phyloP scores from a whole-genome alignment of 2,329 filamentous ascomycete genomes.

The Alternaria infectoria region DNA sequence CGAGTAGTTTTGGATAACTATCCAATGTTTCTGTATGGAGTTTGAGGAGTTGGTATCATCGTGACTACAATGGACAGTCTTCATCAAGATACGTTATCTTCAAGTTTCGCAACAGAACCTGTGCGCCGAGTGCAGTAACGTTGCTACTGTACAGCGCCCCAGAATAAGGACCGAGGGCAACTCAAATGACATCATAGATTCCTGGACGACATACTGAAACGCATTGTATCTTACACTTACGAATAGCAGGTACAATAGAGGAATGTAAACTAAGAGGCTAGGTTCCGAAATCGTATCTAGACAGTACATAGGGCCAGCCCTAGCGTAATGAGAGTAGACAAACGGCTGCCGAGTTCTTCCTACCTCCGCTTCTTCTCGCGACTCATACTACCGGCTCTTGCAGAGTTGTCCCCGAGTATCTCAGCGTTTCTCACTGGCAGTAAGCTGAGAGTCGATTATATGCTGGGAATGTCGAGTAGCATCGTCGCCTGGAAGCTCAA shows the following conservation, averaged over 20 bases:
- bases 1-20: background rate
- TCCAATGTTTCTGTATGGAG: background rate
- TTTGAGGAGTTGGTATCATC: background rate
- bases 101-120: background rate
- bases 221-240: background rate
- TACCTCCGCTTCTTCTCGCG: background rate
- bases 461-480: background rate
- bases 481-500: background rate
- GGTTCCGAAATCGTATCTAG: background rate
- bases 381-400: background rate
- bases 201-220: background rate
- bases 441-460: background rate
- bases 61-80: background rate
- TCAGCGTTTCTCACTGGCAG: background rate
- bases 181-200: background rate
- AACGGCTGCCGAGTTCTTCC: background rate
- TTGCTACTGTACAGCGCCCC: background rate
- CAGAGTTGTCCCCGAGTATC: background rate
- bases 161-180: background rate
- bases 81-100: background rate
- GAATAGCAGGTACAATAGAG: background rate
- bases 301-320: background rate
- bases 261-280: background rate
- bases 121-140: background rate
- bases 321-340: background rate